Evolutionary conservation across 2,329 filamentous ascomycete genomes (phyloP).

Genomic region (Blastomyces percursus): DNA sequence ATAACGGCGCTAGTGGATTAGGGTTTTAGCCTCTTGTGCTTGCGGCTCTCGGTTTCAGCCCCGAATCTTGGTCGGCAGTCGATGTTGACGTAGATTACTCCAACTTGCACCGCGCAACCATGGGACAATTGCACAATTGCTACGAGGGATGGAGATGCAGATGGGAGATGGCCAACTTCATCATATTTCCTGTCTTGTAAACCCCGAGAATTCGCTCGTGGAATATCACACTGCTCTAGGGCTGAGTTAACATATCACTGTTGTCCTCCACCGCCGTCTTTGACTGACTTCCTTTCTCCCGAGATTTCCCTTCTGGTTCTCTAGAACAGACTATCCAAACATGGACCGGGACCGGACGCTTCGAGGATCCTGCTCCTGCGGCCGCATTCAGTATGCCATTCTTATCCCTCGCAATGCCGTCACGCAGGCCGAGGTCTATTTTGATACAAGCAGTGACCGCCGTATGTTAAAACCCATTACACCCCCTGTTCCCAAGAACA

Average conservation of each 20-base stretch:
- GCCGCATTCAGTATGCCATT: constrained; percentile 72
- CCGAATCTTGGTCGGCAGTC: background rate
- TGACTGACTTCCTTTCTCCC: background rate
- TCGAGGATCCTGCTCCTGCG: constrained; percentile 56
- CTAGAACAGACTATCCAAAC: background rate
- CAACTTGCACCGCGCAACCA: background rate
- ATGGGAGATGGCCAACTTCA: background rate
- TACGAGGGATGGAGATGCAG: background rate
- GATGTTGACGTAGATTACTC: constrained; percentile 1
- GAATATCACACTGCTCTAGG: background rate
- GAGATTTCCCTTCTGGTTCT: background rate
- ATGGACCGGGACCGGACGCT: constrained; percentile 12
- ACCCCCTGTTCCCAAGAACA: background rate
- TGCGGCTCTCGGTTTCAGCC: background rate
- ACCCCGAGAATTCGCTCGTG: background rate
- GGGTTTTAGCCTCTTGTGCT: no score
- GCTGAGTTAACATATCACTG: background rate
- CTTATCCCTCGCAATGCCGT: constrained; percentile 50
- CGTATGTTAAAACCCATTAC: constrained; percentile 45
- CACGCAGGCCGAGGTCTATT: constrained; percentile 56
- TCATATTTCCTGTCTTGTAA: background rate
- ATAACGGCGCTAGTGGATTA: no score
- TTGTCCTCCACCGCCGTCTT: background rate
- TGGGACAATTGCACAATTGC: background rate
- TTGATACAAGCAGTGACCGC: constrained; percentile 58